Base-by-base conservation (phyloP, 2,329 filamentous ascomycete genomes). In the Cladosporium sp. region DNA sequence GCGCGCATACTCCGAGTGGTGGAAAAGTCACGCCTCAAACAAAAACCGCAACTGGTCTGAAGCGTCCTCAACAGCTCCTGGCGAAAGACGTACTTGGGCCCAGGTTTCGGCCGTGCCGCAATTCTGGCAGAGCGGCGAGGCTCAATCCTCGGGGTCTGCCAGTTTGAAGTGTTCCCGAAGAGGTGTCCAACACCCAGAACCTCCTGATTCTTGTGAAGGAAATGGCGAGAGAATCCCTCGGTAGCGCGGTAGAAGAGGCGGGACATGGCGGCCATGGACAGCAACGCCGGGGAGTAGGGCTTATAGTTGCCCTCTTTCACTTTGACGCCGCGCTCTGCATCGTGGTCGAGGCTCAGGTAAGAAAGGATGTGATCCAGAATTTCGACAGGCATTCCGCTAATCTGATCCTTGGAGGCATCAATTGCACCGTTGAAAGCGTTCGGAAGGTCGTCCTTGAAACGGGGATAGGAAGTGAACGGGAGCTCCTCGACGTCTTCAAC, bases 251-350 rank as follows among this genome's bases (percentile, higher is more conserved):
- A 51, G 42, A 59, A 51, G 16, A 37, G 43, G 10, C 11, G 48
- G 3, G 57, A 59, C 57, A 59, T 57, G 4, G 53, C 50, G 2
- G 57, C 44, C 34, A 59, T 52, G 13, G 55, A 53, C 9, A 59
- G 34, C 6, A 59, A 43, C 11, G 41, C 57, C 9, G 55, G 43
- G 11, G 10, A 40, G 2, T 3, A 3, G 13, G 42, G 32, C 4
- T 9, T 5, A 16, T 49, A 11, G 9, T n/a, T 32, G 9, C 41
- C 33, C 4, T 49, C 33, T 41, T 49, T 49, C 10, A 37, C 18
- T 16, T 41, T 49, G 42, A 52, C 38, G 10, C 33, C 42, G 22
- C 49, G 49, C 10, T 59, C 57, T 2, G 57, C 49, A 31, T 57
- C 55, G 41, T 55, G 53, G 18, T 59, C 57, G 18, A 55, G 55